Percentiles rank a stretch among this genome's conserved stretches.
Conservation (phyloP, 2,329 filamentous ascomycete species). For the Neoscytalidium dimidiatum region DNA sequence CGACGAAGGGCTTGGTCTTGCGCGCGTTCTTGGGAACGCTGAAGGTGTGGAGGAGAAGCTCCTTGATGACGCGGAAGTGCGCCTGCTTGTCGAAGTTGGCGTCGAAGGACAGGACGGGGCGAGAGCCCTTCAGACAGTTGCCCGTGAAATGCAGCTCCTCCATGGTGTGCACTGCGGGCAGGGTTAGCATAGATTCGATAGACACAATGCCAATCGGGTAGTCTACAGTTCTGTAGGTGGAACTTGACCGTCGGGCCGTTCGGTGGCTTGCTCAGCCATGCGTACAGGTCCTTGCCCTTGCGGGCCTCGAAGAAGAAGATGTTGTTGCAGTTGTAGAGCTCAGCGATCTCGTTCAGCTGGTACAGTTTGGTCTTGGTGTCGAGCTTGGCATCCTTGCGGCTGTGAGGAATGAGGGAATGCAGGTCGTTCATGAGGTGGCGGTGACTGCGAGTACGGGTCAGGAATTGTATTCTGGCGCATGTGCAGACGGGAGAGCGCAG, state of each 20-base stretch:
- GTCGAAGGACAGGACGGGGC: slow-evolving; percentile 91
- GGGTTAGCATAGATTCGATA: slow-evolving; percentile 3
- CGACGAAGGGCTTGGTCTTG: slow-evolving; percentile 93
- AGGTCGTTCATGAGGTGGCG: slow-evolving; percentile 91
- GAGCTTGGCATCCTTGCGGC: slow-evolving; percentile 92
- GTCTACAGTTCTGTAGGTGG: slow-evolving; percentile 74
- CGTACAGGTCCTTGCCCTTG: slow-evolving; percentile 91
- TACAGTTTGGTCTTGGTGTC: slow-evolving; percentile 88
- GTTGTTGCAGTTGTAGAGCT: slow-evolving; percentile 92
- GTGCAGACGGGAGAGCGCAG: background rate
- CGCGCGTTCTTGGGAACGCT: slow-evolving; percentile 85
- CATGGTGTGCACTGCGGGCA: slow-evolving; percentile 80
- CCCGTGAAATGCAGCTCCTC: slow-evolving; percentile 95
- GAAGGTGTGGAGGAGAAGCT: slow-evolving; percentile 87
- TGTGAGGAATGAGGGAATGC: slow-evolving; percentile 84
- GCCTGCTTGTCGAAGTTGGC: slow-evolving; percentile 79
- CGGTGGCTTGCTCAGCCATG: slow-evolving; percentile 89
- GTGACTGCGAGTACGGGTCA: slow-evolving; percentile 62
- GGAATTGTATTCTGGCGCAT: background rate
- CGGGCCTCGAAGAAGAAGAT: slow-evolving; percentile 93
- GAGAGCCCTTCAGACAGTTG: slow-evolving; percentile 91
- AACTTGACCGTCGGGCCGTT: slow-evolving; percentile 77
- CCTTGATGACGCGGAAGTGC: slow-evolving; percentile 80
- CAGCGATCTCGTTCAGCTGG: slow-evolving; percentile 47
- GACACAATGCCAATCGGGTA: background rate